These are phyloP conservation scores for Croton laevigatus DNA, from an alignment of 441 rosid genomes.

Conservation along the genomic window DNA sequence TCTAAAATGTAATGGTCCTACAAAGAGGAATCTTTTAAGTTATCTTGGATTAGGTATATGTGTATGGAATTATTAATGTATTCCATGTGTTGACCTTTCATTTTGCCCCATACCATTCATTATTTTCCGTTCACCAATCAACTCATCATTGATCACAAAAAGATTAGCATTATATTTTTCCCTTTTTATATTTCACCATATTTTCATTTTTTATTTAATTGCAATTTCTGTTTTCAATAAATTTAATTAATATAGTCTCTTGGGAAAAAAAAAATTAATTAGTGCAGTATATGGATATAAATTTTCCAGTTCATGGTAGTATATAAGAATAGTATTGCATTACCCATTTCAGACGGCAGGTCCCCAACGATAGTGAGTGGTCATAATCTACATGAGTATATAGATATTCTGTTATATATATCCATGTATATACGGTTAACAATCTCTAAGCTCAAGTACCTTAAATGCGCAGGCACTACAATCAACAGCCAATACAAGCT, in stretches of 20 bases:
- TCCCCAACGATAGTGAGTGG: constrained; percentile 29
- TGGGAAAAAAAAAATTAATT: no score
- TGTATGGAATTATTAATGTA: constrained; percentile 13
- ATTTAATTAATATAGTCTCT: no score
- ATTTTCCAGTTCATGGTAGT: constrained; percentile 23
- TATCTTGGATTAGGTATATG: constrained; percentile 14
- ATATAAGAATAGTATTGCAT: constrained; percentile 4
- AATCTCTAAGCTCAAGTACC: constrained; percentile 16
- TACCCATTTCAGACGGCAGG: constrained; percentile 15
- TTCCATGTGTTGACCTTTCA: constrained; percentile 29
- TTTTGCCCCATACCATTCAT: constrained; percentile 8
- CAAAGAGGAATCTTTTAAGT: constrained; percentile 31
- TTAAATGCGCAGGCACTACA: not conserved
- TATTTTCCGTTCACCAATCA: constrained; percentile 16
- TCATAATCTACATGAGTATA: constrained; percentile 4
- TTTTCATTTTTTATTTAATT: no score
- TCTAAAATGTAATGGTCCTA: constrained; percentile 18
- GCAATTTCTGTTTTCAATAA: no score
- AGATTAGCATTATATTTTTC: not conserved
- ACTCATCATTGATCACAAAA: constrained; percentile 17
- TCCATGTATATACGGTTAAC: not conserved
- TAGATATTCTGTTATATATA: constrained; percentile 2
- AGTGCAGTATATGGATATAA: not conserved
- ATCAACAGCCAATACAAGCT: no score
- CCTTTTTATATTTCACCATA: not conserved